Evolutionary conservation across 257 asterid genomes (phyloP).

Genomic region (Leptodermis oblonga): DNA sequence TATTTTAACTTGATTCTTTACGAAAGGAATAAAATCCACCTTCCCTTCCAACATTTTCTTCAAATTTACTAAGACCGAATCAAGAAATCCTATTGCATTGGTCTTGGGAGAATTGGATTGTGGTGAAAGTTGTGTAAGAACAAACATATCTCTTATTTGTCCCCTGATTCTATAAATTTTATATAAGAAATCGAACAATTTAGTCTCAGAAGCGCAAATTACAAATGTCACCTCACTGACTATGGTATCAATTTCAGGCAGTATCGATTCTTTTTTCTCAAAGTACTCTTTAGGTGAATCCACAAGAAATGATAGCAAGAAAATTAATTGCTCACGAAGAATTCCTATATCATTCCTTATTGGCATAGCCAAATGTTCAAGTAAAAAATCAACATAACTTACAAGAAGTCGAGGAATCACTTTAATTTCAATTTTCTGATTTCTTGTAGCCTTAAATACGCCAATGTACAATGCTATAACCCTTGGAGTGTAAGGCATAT

Average conservation of each 20-base stretch:
- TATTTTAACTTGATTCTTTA: not conserved
- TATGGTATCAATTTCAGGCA: not conserved
- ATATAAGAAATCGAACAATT: not conserved
- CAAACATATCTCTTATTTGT: slow-evolving; percentile 1
- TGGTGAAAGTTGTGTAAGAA: not conserved
- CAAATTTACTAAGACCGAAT: not conserved
- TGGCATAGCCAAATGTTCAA: not conserved
- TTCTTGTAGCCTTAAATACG: not conserved
- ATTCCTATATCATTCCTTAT: not conserved
- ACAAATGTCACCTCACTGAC: not conserved
- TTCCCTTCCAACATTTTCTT: not conserved
- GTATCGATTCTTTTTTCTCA: not conserved
- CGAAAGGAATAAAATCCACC: not conserved
- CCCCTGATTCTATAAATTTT: not conserved
- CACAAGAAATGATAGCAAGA: not conserved
- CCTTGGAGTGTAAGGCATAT: not conserved
- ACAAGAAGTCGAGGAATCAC: not conserved
- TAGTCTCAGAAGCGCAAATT: not conserved
- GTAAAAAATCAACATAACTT: not conserved
- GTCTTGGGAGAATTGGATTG: slow-evolving; percentile 6
- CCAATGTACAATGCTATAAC: not conserved
- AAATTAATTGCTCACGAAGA: not conserved
- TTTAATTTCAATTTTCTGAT: not conserved
- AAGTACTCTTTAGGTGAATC: not conserved
- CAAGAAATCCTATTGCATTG: slow-evolving; percentile 3